phyloP scores from a whole-genome alignment of 1,139 yeast genomes.

The Meyerozyma elateridarum region DNA sequence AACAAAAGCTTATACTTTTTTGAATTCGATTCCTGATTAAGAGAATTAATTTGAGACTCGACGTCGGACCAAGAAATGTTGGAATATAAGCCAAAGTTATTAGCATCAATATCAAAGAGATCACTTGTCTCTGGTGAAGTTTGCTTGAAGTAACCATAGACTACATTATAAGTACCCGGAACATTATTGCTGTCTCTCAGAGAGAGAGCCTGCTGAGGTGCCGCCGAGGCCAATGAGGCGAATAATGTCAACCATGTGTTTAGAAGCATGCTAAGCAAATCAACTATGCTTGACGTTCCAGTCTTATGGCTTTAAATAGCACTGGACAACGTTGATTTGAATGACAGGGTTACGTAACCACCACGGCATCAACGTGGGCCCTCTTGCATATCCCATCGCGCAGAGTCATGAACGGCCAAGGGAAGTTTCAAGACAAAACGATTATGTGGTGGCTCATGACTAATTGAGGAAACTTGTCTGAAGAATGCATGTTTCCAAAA shows the following conservation, averaged over 20 bases:
- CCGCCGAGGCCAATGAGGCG: background rate
- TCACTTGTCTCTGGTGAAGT: background rate
- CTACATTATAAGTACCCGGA: background rate
- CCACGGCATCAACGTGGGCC: slow-evolving; percentile 2
- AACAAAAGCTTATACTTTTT: slow-evolving; percentile 24
- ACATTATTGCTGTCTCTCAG: background rate
- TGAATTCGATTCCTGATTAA: slow-evolving; percentile 7
- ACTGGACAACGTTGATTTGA: background rate
- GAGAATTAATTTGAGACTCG: slow-evolving; percentile 6
- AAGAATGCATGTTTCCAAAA: too few relatives aligned
- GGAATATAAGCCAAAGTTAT: slow-evolving; percentile 2
- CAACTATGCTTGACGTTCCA: too few relatives aligned
- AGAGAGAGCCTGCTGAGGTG: background rate
- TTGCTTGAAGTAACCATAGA: slow-evolving; percentile 3
- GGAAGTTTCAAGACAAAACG: too few relatives aligned
- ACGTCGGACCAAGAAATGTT: slow-evolving; percentile 5
- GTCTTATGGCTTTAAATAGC: too few relatives aligned
- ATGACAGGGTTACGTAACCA: slow-evolving; percentile 3
- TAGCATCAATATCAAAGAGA: background rate
- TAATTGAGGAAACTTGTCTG: too few relatives aligned
- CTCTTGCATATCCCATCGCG: too few relatives aligned
- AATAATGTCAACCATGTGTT: background rate
- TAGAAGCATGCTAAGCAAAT: background rate
- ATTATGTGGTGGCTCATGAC: too few relatives aligned
- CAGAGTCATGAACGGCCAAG: too few relatives aligned